Evolutionary conservation across 148 eudicot species (phyloP).

Genomic region (Persicaria tinctoria): DNA sequence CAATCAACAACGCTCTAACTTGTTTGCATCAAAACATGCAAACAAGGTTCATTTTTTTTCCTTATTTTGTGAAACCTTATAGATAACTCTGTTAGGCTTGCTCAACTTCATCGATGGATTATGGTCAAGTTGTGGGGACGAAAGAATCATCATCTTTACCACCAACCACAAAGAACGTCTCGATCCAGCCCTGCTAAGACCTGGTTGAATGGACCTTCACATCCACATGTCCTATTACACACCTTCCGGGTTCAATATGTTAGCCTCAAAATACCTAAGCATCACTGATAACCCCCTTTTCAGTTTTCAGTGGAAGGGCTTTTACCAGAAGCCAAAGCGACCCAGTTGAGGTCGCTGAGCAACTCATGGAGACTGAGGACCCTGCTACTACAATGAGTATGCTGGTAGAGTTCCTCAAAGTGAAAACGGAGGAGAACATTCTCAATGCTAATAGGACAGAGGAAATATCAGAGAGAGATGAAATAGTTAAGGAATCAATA

Average conservation of each 20-base stretch:
- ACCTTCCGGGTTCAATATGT: constrained; percentile 41
- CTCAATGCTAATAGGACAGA: neutral
- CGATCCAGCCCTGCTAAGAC: constrained; percentile 59
- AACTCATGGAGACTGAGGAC: constrained; percentile 33
- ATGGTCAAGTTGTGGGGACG: constrained; percentile 82
- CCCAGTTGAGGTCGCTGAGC: constrained; percentile 37
- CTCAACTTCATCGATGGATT: constrained; percentile 62
- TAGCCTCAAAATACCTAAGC: constrained; percentile 44
- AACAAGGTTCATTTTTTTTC: neutral
- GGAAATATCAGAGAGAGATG: neutral
- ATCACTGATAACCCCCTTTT: constrained; percentile 31
- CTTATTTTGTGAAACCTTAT: neutral
- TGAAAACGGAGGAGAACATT: constrained; percentile 13
- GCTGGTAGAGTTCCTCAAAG: constrained; percentile 27
- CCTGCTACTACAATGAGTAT: constrained; percentile 24
- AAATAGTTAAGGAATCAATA: neutral
- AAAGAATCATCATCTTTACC: constrained; percentile 54
- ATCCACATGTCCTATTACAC: constrained; percentile 68
- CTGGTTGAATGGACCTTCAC: constrained; percentile 80
- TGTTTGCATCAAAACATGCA: neutral
- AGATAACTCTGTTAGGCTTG: constrained; percentile 58
- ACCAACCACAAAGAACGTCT: constrained; percentile 66
- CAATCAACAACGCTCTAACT: neutral
- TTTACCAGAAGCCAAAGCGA: constrained; percentile 19
- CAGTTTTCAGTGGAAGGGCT: constrained; percentile 18